Base-by-base conservation (phyloP, 306 rosid genomes). In the Luffa acutangula region DNA sequence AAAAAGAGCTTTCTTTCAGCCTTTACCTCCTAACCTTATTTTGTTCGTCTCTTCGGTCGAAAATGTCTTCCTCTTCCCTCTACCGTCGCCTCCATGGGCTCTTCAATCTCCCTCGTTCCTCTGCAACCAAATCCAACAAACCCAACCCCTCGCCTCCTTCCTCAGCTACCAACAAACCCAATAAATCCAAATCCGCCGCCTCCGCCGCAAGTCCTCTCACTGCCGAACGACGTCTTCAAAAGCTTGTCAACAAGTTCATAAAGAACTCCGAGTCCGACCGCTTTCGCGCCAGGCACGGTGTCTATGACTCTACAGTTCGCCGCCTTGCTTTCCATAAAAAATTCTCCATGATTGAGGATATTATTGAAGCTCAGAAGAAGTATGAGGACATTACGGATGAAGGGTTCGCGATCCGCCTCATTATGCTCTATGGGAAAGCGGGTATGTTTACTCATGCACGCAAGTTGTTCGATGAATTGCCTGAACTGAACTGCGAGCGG, bases 381-480 rank as follows among this genome's bases (percentile, higher is more conserved):
- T 86, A 83, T 79, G 39, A 54, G 3, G 83, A 83, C 4, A 88
- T 86, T 53, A 34, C 82, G 62, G 9, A 6, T 4, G 88, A 89
- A 74, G 87, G 92, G 72, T 89, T 89, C 46, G 86, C 81, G 4
- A 56, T 70, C 7, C 88, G 90, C 56, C 92, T 89, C 63, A 89
- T 89, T 12, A 1, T 6, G 9, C 78, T 89, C 7, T 89, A 83
- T 18, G 92, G 87, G 4, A 73, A 37, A 49, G 86, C 88, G 7
- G 82, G 90, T 45, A 85, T 89, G 92, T 58, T 66, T 33, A 75
- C 79, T 57, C 87, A 86, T 39, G 92, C 90, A 0, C 88, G 33
- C 25, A 73, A 80, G 37, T 18, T 89, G 83, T 89, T 89, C 66
- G 88, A 89, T 36, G 79, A 89, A 83, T 83, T 89, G 90, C 90